These are phyloP conservation scores for Grigorovia jiainica DNA, from an alignment of 805 yeast genomes.

Conservation along the genomic window DNA sequence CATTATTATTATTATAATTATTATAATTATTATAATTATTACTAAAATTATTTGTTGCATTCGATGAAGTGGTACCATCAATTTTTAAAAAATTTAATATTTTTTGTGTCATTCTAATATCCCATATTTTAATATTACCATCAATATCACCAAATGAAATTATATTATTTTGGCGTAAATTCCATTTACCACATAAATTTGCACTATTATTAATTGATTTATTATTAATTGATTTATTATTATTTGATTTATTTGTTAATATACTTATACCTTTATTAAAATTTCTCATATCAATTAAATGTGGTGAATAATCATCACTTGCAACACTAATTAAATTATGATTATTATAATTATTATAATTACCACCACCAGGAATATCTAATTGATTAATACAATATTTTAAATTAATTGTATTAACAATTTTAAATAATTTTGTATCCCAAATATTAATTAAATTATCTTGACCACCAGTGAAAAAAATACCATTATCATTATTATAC, in stretches of 20 bases:
- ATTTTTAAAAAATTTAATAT: slow-evolving; percentile 17
- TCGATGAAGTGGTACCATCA: slow-evolving; percentile 29
- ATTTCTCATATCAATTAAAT: slow-evolving; percentile 66
- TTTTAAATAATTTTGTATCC: slow-evolving; percentile 62
- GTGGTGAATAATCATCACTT: slow-evolving; percentile 55
- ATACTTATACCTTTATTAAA: slow-evolving; percentile 62
- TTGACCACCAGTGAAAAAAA: slow-evolving; percentile 75
- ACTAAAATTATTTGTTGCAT: slow-evolving; percentile 57
- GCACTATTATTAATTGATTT: slow-evolving; percentile 8
- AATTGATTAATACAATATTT: slow-evolving; percentile 56
- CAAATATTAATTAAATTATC: slow-evolving; percentile 71
- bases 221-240: not conserved
- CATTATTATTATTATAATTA: slow-evolving; percentile 9
- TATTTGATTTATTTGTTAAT: slow-evolving; percentile 37
- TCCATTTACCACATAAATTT: slow-evolving; percentile 52
- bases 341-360: slow-evolving; percentile 23
- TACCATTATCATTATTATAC: slow-evolving; percentile 87
- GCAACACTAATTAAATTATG: slow-evolving; percentile 53
- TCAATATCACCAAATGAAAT: slow-evolving; percentile 75
- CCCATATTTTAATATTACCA: slow-evolving; percentile 82
- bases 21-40: not conserved
- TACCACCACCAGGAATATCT: slow-evolving; percentile 29
- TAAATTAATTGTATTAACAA: slow-evolving; percentile 57
- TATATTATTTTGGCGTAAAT: slow-evolving; percentile 50
- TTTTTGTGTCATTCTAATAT: slow-evolving; percentile 40